A percentile compares a stretch with the other conserved stretches of the same genome.
phyloP scores from a whole-genome alignment of 306 rosid genomes.

The Cajanus cajan region DNA sequence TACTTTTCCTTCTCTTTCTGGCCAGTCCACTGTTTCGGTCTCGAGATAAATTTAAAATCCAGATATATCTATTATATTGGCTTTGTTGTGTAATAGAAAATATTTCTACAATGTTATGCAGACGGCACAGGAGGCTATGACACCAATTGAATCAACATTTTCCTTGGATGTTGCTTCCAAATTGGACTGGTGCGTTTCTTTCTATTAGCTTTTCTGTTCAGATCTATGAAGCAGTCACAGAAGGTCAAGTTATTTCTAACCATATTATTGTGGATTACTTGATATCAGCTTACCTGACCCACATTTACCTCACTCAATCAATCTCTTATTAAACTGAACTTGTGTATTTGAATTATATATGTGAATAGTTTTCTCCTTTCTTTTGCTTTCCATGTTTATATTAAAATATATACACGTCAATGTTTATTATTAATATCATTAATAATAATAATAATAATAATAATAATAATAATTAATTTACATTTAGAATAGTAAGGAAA shows the following conservation, averaged over 20 bases:
- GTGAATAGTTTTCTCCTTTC: background rate
- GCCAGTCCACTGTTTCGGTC: slow-evolving; percentile 14
- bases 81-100: slow-evolving; percentile 20
- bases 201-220: slow-evolving; percentile 19
- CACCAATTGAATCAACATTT: slow-evolving; percentile 95
- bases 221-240: slow-evolving; percentile 9
- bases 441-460: too few relatives aligned
- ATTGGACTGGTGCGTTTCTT: slow-evolving; percentile 76
- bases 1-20: slow-evolving; percentile 11
- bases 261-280: background rate
- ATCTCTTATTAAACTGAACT: background rate
- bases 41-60: background rate
- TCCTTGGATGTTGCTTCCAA: slow-evolving; percentile 91
- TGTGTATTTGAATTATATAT: background rate
- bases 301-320: background rate
- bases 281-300: background rate
- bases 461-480: too few relatives aligned
- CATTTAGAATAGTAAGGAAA: too few relatives aligned
- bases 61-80: slow-evolving; percentile 12
- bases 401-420: too few relatives aligned
- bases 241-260: slow-evolving; percentile 3
- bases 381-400: background rate
- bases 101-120: slow-evolving; percentile 37
- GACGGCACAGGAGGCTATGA: slow-evolving; percentile 99
- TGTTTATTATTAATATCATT: too few relatives aligned